A percentile compares a stretch with the other conserved stretches of the same genome.
phyloP scores from a whole-genome alignment of 108 stramenopile species.

The Fragilariopsis cylindrus region DNA sequence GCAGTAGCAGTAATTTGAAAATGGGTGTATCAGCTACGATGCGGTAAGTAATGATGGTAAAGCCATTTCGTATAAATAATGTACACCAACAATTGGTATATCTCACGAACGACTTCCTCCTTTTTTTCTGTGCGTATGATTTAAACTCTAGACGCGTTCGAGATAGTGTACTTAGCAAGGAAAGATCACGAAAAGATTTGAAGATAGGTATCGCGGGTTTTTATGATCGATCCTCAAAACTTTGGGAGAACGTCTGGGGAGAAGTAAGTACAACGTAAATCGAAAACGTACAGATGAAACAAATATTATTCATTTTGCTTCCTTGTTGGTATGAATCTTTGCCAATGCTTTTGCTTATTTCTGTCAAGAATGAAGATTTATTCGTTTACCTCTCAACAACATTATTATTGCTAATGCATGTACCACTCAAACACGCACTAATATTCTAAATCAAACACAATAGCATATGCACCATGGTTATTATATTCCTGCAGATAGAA shows the following conservation, averaged over 20 bases:
- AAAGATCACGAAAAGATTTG: constrained; percentile 81
- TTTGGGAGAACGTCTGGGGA: constrained; percentile 97
- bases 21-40: not conserved
- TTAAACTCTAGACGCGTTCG: constrained; percentile 39
- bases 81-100: too few relatives aligned
- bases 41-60: too few relatives aligned
- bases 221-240: constrained; percentile 89
- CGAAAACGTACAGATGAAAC: too few relatives aligned
- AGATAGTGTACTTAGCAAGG: constrained; percentile 64
- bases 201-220: constrained; percentile 95
- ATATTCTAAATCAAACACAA: not conserved
- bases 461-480: constrained; percentile 91
- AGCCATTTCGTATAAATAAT: too few relatives aligned
- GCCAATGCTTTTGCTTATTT: not conserved
- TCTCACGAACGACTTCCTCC: constrained; percentile 12
- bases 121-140: constrained; percentile 6
- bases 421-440: too few relatives aligned
- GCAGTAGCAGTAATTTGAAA: constrained; percentile 6
- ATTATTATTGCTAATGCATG: too few relatives aligned
- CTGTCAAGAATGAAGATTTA: not conserved
- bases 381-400: not conserved
- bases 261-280: constrained; percentile 51
- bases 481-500: constrained; percentile 78
- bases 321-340: not conserved
- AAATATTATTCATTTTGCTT: not conserved